These are phyloP conservation scores for Phoma sp. DNA, from an alignment of 2,329 filamentous ascomycete genomes.

Conservation along the genomic window DNA sequence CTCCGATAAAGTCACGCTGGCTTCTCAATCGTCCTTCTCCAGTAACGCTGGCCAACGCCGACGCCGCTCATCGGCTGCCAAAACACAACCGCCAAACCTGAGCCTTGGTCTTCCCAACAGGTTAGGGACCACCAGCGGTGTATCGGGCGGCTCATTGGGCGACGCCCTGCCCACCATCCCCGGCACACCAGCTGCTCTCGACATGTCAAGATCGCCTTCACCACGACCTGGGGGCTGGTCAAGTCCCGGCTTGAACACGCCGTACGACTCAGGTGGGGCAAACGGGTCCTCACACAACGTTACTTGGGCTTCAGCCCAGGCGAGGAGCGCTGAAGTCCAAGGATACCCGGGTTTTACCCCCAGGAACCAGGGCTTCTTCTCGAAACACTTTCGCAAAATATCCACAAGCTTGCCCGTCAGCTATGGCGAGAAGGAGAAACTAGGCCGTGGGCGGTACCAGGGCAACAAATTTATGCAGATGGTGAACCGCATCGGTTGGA, in stretches of 20 bases:
- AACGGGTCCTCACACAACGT: slow-evolving; percentile 61
- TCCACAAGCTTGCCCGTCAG: slow-evolving; percentile 76
- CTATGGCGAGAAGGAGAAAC: slow-evolving; percentile 80
- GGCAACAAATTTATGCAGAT: slow-evolving; percentile 45
- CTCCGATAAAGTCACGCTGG: slow-evolving; percentile 44
- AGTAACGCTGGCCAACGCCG: slow-evolving; percentile 49
- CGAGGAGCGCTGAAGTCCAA: slow-evolving; percentile 74
- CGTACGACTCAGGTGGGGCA: slow-evolving; percentile 66
- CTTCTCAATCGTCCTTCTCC: slow-evolving; percentile 47
- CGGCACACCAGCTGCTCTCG: slow-evolving; percentile 41
- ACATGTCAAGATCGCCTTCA: slow-evolving; percentile 88
- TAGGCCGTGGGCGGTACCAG: slow-evolving; percentile 61
- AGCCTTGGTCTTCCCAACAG: slow-evolving; percentile 41
- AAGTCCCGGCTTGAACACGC: slow-evolving; percentile 77
- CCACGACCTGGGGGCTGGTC: slow-evolving; percentile 88
- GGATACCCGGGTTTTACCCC: slow-evolving; percentile 81
- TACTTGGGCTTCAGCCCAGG: slow-evolving; percentile 83
- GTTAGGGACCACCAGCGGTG: slow-evolving; percentile 43
- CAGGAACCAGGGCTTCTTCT: slow-evolving; percentile 85
- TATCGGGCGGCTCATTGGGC: slow-evolving; percentile 40
- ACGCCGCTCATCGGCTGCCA: slow-evolving; percentile 49
- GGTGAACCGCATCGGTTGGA: slow-evolving; percentile 50
- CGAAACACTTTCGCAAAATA: slow-evolving; percentile 79
- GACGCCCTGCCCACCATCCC: slow-evolving; percentile 47
- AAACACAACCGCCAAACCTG: slow-evolving; percentile 37